A percentile compares a stretch with the other conserved stretches of the same genome.
Conservation (phyloP, 371 early-diverging fungal species). For the Haplosporangium sp. region DNA sequence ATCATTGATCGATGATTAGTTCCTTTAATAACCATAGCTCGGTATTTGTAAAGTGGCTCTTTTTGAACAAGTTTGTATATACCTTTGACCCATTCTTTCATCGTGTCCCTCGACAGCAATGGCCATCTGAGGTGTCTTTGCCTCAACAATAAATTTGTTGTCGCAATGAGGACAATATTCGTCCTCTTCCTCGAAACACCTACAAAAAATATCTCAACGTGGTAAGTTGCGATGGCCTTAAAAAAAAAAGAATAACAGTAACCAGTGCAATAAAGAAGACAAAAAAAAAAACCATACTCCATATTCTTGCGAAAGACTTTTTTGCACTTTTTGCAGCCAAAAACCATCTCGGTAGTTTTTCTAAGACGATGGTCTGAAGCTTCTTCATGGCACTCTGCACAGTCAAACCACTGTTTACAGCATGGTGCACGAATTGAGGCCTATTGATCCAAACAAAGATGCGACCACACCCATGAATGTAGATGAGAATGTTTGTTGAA, state of each 20-base stretch:
- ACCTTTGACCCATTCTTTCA: slow-evolving; percentile 78
- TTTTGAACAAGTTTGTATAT: slow-evolving; percentile 3
- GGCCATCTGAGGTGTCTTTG: slow-evolving; percentile 85
- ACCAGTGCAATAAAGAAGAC: not conserved
- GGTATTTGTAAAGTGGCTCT: not conserved
- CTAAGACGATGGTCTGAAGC: slow-evolving; percentile 80
- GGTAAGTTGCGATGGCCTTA: not conserved
- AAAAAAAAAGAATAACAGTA: not conserved
- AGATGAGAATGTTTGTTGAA: too few species aligned
- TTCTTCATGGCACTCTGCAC: slow-evolving; percentile 95
- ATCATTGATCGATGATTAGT: not conserved
- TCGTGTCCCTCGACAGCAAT: slow-evolving; percentile 94
- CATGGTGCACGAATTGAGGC: slow-evolving; percentile 94
- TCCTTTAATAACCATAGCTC: not conserved
- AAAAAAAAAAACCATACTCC: slow-evolving; percentile 50
- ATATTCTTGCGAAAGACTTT: slow-evolving; percentile 96
- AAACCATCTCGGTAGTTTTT: slow-evolving; percentile 92
- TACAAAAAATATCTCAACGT: slow-evolving; percentile 27
- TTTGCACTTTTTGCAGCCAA: slow-evolving; percentile 98
- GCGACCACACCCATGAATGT: not conserved
- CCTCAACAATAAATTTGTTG: slow-evolving; percentile 96
- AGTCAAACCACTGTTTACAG: slow-evolving; percentile 97
- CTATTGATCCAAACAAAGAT: slow-evolving; percentile 53
- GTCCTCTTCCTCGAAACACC: slow-evolving; percentile 92
- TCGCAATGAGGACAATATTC: slow-evolving; percentile 98